phyloP scores from a whole-genome alignment of 257 asterid species.

The Solanum virginianum region DNA sequence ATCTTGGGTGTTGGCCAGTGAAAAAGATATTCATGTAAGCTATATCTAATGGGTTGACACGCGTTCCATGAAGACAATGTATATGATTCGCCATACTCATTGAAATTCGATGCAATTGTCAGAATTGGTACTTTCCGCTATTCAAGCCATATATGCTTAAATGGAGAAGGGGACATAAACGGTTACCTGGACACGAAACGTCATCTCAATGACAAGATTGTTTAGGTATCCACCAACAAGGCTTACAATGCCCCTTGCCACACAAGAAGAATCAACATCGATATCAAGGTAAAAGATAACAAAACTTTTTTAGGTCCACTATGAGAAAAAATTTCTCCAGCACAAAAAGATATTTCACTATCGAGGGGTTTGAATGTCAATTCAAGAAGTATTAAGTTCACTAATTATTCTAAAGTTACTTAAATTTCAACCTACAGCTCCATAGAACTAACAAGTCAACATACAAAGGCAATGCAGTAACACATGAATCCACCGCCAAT shows the following conservation, averaged over 20 bases:
- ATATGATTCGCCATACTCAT: not conserved
- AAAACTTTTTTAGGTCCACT: not conserved
- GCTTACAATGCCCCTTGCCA: conserved; percentile 78
- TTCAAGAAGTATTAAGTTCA: not conserved
- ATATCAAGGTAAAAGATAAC: conserved; percentile 48
- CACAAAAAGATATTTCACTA: not conserved
- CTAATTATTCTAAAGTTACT: not conserved
- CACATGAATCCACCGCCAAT: not conserved
- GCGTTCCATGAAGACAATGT: not conserved
- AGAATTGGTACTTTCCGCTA: not conserved
- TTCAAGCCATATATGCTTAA: not conserved
- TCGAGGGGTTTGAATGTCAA: not conserved
- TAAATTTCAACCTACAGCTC: not conserved
- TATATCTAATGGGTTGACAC: not conserved
- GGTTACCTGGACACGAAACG: conserved; percentile 78
- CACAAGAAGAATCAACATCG: conserved; percentile 77
- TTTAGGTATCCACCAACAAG: conserved; percentile 84
- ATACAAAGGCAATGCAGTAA: not conserved
- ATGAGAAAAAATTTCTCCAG: not conserved
- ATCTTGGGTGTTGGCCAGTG: conserved; percentile 68
- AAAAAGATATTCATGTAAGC: no score
- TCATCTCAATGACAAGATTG: conserved; percentile 85
- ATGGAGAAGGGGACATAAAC: not conserved
- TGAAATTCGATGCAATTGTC: not conserved
- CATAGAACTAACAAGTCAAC: not conserved